phyloP scores from a whole-genome alignment of 1,284 basidiomycete genomes.

The Testicularia cyperi region DNA sequence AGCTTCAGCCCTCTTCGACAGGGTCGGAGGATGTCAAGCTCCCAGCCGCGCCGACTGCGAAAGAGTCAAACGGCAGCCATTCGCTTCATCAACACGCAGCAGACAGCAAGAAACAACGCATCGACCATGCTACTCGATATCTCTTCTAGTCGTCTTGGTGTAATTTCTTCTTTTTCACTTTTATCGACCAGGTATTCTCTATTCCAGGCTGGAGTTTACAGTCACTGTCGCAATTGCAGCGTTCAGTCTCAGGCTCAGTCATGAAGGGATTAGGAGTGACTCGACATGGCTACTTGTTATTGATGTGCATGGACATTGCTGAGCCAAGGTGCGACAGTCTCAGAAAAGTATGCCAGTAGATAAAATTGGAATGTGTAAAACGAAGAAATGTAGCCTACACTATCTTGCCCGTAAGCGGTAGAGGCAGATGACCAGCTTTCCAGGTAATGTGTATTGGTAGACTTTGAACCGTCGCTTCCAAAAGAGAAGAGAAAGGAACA shows the following conservation, averaged over 20 bases:
- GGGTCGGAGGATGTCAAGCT: no score
- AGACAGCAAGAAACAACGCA: conserved; percentile 6
- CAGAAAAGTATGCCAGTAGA: not conserved
- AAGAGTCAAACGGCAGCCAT: not conserved
- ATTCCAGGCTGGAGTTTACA: no score
- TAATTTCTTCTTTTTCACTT: not conserved
- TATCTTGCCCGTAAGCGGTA: conserved; percentile 42
- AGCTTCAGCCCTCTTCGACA: not conserved
- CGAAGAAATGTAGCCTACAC: conserved; percentile 14
- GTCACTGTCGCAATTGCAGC: no score
- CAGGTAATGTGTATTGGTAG: conserved; percentile 44
- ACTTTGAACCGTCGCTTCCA: not conserved
- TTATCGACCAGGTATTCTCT: no score
- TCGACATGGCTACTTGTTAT: no score
- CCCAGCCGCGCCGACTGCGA: not conserved
- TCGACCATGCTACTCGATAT: conserved; percentile 28
- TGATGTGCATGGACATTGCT: no score
- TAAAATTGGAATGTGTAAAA: not conserved
- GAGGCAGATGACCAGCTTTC: conserved; percentile 26
- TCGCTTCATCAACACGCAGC: no score
- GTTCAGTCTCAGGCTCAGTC: no score
- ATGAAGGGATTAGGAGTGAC: no score
- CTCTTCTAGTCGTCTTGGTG: conserved; percentile 14
- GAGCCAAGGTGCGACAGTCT: no score
- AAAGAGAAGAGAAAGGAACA: not conserved